Evolutionary conservation across 768 basidiomycete genomes (phyloP).

Genomic region (Rhodotorula toruloides): DNA sequence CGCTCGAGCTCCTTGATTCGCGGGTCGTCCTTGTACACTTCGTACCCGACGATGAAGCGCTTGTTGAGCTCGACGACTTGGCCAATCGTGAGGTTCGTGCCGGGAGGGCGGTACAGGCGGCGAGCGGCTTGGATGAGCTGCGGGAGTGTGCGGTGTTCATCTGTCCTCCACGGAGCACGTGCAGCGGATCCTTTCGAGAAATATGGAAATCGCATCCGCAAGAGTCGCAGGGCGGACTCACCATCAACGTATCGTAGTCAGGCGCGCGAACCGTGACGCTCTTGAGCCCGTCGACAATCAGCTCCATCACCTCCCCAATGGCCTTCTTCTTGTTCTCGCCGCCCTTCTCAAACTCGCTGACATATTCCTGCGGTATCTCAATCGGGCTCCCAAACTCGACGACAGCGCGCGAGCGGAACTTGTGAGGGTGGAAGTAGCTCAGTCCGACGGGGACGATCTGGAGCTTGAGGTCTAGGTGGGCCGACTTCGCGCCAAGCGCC

Average conservation of each 20-base stretch:
- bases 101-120: constrained; percentile 86
- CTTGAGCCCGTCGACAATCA: constrained; percentile 87
- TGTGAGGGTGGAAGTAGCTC: constrained; percentile 66
- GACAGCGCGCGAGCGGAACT: constrained; percentile 92
- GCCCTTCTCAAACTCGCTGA: constrained; percentile 85
- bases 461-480: constrained; percentile 75
- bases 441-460: constrained; percentile 72
- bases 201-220: too few relatives aligned
- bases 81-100: constrained; percentile 84
- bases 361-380: constrained; percentile 80
- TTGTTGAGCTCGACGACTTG: constrained; percentile 94
- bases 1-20: constrained; percentile 71
- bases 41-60: constrained; percentile 86
- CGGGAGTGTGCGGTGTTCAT: too few relatives aligned
- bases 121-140: constrained; percentile 94
- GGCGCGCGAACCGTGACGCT: constrained; percentile 93
- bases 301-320: constrained; percentile 76
- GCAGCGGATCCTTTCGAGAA: too few relatives aligned
- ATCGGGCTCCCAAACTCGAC: constrained; percentile 91
- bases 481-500: constrained; percentile 96
- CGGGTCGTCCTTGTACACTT: constrained; percentile 86
- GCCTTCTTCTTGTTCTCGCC: constrained; percentile 84
- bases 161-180: too few relatives aligned
- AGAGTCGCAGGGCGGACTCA: constrained; percentile 46
- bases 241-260: constrained; percentile 97